phyloP scores from a whole-genome alignment of 495 filamentous ascomycete genomes.

The Hypomontagnella monticulosa region DNA sequence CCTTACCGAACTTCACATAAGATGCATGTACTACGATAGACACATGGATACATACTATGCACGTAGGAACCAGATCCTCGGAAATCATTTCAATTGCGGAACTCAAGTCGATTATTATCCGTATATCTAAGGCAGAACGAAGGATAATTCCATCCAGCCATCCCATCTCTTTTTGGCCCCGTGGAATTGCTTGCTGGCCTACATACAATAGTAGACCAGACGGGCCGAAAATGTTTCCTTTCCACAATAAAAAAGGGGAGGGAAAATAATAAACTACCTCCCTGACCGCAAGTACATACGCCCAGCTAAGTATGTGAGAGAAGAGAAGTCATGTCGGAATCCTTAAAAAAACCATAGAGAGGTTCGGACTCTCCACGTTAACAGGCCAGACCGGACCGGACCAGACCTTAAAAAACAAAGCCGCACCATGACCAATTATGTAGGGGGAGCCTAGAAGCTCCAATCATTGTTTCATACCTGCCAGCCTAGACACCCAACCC shows the following conservation, averaged over 20 bases:
- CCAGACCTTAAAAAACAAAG: conserved; percentile 32
- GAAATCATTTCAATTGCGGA: background rate
- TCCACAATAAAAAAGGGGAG: background rate
- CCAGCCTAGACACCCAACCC: conserved; percentile 39
- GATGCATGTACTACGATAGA: background rate
- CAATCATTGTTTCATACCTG: conserved; percentile 37
- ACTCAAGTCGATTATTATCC: conserved; percentile 38
- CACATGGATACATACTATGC: background rate
- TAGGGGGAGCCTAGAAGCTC: conserved; percentile 41
- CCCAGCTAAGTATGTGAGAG: conserved; percentile 34
- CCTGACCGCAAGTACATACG: conserved; percentile 19
- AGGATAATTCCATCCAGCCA: conserved; percentile 18
- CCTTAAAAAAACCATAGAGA: conserved; percentile 7
- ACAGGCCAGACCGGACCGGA: background rate
- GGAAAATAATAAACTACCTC: conserved; percentile 3
- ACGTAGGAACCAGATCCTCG: background rate
- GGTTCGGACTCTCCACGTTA: conserved; percentile 8
- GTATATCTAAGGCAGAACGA: conserved; percentile 32
- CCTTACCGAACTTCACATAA: conserved; percentile 11
- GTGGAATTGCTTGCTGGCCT: background rate
- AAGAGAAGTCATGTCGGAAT: conserved; percentile 28
- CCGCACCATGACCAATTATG: conserved; percentile 34
- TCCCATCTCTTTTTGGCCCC: conserved; percentile 8
- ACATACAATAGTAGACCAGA: background rate
- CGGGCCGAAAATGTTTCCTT: background rate